A percentile compares a stretch with the other conserved stretches of the same genome.
phyloP scores from a whole-genome alignment of 164 flowering plant species.

The Sedum album region DNA sequence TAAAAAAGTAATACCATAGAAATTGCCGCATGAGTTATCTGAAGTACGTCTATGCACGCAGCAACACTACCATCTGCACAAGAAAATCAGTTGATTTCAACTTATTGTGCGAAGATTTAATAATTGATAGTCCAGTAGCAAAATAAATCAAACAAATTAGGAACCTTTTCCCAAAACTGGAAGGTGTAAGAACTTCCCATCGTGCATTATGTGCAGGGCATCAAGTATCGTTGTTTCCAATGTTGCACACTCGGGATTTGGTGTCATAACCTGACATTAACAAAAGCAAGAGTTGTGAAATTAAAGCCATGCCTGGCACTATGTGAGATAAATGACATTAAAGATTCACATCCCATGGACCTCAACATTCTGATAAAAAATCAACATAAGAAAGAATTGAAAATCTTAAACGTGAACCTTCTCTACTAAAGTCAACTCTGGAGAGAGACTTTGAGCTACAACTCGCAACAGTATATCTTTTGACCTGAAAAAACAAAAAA shows the following conservation, averaged over 20 bases:
- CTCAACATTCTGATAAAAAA: neutral
- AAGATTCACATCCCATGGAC: neutral
- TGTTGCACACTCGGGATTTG: conserved; percentile 84
- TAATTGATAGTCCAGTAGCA: neutral
- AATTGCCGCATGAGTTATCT: conserved; percentile 95
- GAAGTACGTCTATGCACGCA: conserved; percentile 88
- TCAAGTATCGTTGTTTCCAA: conserved; percentile 85
- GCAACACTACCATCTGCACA: conserved; percentile 69
- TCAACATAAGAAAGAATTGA: neutral
- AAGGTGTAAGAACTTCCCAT: conserved; percentile 91
- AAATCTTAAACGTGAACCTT: conserved; percentile 44
- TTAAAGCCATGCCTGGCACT: neutral
- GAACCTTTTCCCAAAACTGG: conserved; percentile 84
- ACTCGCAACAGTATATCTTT: conserved; percentile 94
- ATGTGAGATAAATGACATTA: neutral
- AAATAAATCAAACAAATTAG: neutral
- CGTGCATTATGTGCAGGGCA: conserved; percentile 93
- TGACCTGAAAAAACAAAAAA: conserved; percentile 48
- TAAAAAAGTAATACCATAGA: conserved; percentile 56
- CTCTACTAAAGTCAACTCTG: conserved; percentile 85
- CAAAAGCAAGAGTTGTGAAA: neutral
- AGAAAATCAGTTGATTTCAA: neutral
- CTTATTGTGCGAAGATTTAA: neutral
- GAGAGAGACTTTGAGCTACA: conserved; percentile 89
- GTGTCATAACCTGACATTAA: conserved; percentile 66